Evolutionary conservation across 2,329 filamentous ascomycete genomes (phyloP), one percentile per base, ranked within the genome.

Genomic region (Phaeosphaeriaceae sp.): DNA sequence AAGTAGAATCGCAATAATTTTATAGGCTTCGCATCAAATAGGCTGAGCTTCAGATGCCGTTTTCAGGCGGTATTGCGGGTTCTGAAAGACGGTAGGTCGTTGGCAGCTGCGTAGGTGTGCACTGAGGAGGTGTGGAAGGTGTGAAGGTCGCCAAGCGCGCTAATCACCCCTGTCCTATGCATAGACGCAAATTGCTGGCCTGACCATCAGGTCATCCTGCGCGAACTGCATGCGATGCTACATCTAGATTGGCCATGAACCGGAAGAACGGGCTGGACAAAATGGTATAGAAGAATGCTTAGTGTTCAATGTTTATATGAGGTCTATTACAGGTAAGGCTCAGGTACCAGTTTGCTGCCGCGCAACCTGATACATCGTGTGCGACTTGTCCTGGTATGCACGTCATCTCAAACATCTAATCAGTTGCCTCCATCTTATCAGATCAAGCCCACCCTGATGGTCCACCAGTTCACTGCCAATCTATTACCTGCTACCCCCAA

Each of bases 81-180:
- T 45, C 46, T 49, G 50, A 50, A 45, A 26, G 48, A 50, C 45
- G 18, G 52, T 39, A 46, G 56, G 52, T 39, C 51, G 58, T 51
- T 56, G 57, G 56, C 56, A 56, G 58, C 68, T 64, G 65, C 63
- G 60, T 52, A 38, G 54, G 54, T 52, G 54, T 55, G 54, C 46
- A 46, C 38, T 38, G 50, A 40, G 49, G 46, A 44, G 48, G 58
- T 52, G 56, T 58, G 54, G 46, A 50, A 45, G 33, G 51, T 41
- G 50, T 48, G 41, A 20, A 20, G 35, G 35, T 20, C 18, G 12
- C 12, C 17, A 18, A 16, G 17, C 35, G 35, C 35, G 35, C 35
- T 21, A 37, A 37, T n/a, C 23, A 26, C 11, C 23, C 23, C 23
- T 26, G 23, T 11, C 11, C 7, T 7, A 6, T 11, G 23, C 23